Conservation (phyloP, 345 rosid species). For the Camelina laxa region DNA sequence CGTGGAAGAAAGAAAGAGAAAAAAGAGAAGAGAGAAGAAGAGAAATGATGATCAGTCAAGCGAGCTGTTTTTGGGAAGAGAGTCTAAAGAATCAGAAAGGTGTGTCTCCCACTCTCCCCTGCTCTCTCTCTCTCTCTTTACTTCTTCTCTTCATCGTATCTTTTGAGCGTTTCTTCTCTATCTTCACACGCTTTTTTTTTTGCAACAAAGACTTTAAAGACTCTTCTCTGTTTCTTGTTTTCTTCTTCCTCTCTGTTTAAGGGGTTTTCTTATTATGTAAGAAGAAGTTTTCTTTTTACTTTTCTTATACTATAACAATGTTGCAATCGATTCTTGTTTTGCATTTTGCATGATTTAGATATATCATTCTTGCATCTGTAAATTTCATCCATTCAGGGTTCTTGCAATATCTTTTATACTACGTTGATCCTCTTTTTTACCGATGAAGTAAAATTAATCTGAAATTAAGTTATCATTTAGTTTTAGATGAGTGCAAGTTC, state of each 20-base stretch:
- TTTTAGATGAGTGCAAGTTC: slow-evolving; percentile 14
- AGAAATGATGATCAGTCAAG: slow-evolving; percentile 43
- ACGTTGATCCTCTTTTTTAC: background rate
- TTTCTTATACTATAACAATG: background rate
- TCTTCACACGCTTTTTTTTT: slow-evolving; percentile 15
- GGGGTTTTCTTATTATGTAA: slow-evolving; percentile 7
- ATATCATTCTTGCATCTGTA: background rate
- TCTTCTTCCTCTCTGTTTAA: slow-evolving; percentile 23
- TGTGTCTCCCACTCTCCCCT: background rate
- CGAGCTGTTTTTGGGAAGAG: slow-evolving; percentile 46
- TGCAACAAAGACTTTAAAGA: background rate
- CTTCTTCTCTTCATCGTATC: background rate
- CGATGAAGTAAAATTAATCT: background rate
- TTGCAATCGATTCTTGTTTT: slow-evolving; percentile 5
- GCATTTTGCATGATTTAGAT: slow-evolving; percentile 40
- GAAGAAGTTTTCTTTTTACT: background rate
- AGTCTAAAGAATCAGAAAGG: slow-evolving; percentile 22
- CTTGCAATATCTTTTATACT: slow-evolving; percentile 18
- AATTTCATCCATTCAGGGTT: background rate
- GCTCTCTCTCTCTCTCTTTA: background rate
- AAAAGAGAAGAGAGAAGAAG: background rate
- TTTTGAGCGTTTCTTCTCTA: background rate
- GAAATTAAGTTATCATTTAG: background rate
- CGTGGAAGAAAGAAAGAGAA: slow-evolving; percentile 33
- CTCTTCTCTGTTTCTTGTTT: background rate